Evolutionary conservation across 148 eudicot species (phyloP).

Genomic region (Vaccinium myrtillus): DNA sequence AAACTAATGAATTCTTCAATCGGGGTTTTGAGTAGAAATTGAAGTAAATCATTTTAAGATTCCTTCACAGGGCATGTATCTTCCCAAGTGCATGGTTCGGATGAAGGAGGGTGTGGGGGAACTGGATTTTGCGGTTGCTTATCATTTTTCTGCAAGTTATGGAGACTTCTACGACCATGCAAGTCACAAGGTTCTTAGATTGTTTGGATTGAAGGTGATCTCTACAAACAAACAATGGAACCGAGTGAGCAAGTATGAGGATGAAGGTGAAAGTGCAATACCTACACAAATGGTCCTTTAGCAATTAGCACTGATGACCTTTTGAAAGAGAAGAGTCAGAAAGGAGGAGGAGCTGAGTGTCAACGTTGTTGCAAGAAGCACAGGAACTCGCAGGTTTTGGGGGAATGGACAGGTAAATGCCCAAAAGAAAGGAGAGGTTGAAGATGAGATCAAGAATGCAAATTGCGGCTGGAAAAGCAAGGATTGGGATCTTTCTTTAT

Average conservation of each 20-base stretch:
- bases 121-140: neutral
- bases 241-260: neutral
- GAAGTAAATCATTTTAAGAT: neutral
- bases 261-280: neutral
- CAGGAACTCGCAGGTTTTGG: neutral
- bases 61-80: neutral
- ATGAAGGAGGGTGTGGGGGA: neutral
- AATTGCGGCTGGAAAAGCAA: neutral
- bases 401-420: neutral
- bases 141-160: neutral
- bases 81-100: neutral
- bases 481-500: neutral
- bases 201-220: constrained; percentile 3
- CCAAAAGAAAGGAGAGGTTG: neutral
- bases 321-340: neutral
- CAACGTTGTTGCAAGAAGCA: neutral
- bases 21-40: neutral
- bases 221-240: neutral
- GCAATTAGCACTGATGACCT: neutral
- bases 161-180: constrained; percentile 2
- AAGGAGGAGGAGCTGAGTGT: neutral
- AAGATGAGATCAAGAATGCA: neutral
- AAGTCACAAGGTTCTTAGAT: neutral
- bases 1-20: neutral
- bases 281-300: neutral